Evolutionary conservation across 106 monocot species (phyloP).

Genomic region (Allium cepa): DNA sequence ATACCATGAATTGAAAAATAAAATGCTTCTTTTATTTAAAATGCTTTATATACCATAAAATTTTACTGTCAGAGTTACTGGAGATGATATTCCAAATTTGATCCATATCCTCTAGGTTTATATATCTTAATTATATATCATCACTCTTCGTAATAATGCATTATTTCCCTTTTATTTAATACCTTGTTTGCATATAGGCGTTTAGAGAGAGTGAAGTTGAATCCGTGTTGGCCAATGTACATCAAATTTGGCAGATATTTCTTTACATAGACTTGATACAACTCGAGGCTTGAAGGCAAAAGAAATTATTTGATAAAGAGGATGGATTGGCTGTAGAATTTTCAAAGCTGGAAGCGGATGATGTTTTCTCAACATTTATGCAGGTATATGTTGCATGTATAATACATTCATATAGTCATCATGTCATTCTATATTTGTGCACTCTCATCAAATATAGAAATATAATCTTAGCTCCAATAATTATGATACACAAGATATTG

Average conservation of each 20-base stretch:
- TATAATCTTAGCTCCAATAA: too few species aligned
- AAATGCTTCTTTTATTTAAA: too few species aligned
- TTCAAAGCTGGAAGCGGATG: conserved; percentile 55
- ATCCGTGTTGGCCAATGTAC: conserved; percentile 65
- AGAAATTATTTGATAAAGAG: conserved; percentile 29
- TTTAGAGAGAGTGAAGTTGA: conserved; percentile 46
- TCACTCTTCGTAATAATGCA: neutral
- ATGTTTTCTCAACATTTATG: conserved; percentile 71
- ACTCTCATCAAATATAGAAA: too few species aligned
- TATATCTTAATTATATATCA: conserved; percentile 3
- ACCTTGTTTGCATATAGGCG: conserved; percentile 14
- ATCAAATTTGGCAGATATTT: conserved; percentile 56
- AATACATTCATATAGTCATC: too few species aligned
- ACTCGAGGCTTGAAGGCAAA: conserved; percentile 67
- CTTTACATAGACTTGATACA: conserved; percentile 55
- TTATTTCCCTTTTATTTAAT: neutral
- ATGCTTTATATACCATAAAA: conserved; percentile 8
- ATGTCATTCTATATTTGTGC: neutral
- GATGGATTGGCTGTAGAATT: conserved; percentile 52
- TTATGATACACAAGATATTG: too few species aligned
- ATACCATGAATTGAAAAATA: too few species aligned
- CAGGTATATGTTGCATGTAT: conserved; percentile 27
- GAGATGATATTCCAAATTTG: conserved; percentile 83
- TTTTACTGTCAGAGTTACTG: conserved; percentile 70
- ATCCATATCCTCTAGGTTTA: conserved; percentile 55